Conservation (phyloP, 2,329 filamentous ascomycete species). For the Fusarium siculi region DNA sequence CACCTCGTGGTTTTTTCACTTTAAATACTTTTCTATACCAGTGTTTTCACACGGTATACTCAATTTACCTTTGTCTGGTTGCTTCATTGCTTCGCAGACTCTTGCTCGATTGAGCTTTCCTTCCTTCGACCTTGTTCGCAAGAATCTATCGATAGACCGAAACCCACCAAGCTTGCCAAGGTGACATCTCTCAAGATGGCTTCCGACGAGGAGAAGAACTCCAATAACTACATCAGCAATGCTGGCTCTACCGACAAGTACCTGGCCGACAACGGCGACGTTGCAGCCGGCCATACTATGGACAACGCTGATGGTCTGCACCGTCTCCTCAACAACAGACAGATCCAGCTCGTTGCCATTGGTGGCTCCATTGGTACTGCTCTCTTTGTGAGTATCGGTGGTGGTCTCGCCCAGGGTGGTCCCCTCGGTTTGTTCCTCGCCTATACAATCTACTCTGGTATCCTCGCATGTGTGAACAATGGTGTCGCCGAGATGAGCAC, state of each 20-base stretch:
- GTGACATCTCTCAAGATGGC: conserved; percentile 34
- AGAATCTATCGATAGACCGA: conserved; percentile 1
- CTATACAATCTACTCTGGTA: conserved; percentile 64
- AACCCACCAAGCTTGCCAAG: neutral
- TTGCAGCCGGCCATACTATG: conserved; percentile 36
- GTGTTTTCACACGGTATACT: conserved; percentile 17
- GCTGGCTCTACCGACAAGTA: conserved; percentile 36
- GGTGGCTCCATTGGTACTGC: conserved; percentile 68
- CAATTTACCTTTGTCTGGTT: conserved; percentile 29
- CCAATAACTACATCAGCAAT: conserved; percentile 45
- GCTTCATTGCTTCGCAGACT: conserved; percentile 38
- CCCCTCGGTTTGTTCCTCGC: conserved; percentile 66
- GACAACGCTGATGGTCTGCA: conserved; percentile 55
- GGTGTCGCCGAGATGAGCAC: conserved; percentile 72
- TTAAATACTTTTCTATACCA: conserved; percentile 12
- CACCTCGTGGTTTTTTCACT: neutral
- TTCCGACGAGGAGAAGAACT: conserved; percentile 43
- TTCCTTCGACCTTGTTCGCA: conserved; percentile 7
- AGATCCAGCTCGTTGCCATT: conserved; percentile 69
- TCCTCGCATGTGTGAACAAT: conserved; percentile 72
- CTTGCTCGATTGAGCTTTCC: conserved; percentile 34
- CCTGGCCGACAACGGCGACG: conserved; percentile 39
- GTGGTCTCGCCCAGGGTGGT: conserved; percentile 59
- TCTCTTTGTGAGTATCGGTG: conserved; percentile 71
- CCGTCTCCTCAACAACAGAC: conserved; percentile 62